Conservation (phyloP, 768 basidiomycete genomes). For the Psilocybe subaeruginosa region DNA sequence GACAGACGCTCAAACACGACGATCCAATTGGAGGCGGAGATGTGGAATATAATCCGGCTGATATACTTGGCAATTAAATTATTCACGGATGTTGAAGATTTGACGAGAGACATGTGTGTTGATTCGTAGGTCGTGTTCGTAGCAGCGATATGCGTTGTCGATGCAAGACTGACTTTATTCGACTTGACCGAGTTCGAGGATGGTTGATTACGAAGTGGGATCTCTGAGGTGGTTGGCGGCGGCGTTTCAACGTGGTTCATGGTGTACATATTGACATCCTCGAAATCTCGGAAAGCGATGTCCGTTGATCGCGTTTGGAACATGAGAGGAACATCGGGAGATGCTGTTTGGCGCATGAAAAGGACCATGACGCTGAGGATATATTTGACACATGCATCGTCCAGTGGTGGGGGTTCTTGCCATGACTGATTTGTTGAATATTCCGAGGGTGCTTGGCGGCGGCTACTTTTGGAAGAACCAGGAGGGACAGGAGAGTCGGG, state of each 20-base stretch:
- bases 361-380: constrained; percentile 81
- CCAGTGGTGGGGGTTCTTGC: constrained; percentile 72
- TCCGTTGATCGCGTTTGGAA: constrained; percentile 62
- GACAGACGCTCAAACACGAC: constrained; percentile 75
- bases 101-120: constrained; percentile 63
- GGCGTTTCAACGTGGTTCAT: not conserved
- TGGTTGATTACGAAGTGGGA: constrained; percentile 40
- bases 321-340: constrained; percentile 54
- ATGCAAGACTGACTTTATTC: constrained; percentile 38
- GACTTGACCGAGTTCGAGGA: constrained; percentile 45
- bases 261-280: constrained; percentile 36
- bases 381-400: constrained; percentile 82
- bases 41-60: constrained; percentile 80
- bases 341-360: constrained; percentile 75
- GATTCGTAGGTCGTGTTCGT: constrained; percentile 54
- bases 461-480: constrained; percentile 26
- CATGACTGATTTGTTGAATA: constrained; percentile 44
- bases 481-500: constrained; percentile 43
- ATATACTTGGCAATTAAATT: constrained; percentile 70
- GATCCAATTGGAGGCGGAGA: constrained; percentile 88
- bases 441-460: constrained; percentile 43
- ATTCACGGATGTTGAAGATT: constrained; percentile 57
- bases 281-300: constrained; percentile 74
- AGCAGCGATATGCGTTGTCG: constrained; percentile 42
- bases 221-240: constrained; percentile 14